Percentiles rank a stretch among this genome's conserved stretches.
Conservation (phyloP, 2,329 filamentous ascomycete genomes). For the Cordyceps farinosa region DNA sequence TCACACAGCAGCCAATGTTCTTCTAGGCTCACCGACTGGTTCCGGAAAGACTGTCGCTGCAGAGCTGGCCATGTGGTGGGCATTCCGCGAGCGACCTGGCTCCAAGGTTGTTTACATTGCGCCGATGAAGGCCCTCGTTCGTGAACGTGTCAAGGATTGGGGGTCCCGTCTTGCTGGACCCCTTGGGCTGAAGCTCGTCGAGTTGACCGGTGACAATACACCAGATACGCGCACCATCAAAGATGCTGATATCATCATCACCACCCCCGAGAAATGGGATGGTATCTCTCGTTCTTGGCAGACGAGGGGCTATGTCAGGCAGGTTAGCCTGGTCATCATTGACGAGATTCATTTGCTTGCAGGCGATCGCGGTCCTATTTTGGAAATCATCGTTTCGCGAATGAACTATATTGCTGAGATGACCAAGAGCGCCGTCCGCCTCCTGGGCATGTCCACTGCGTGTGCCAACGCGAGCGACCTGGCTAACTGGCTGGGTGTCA, state of each 20-base stretch:
- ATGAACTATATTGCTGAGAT: conserved; percentile 99
- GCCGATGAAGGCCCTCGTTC: conserved; percentile 97
- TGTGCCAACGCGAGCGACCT: conserved; percentile 94
- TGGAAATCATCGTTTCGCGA: conserved; percentile 89
- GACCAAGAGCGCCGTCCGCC: conserved; percentile 80
- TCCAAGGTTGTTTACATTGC: conserved; percentile 99
- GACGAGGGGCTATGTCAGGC: conserved; percentile 89
- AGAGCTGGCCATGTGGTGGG: conserved; percentile 99
- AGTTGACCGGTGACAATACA: conserved; percentile 95
- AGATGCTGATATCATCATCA: conserved; percentile 96
- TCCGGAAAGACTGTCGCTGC: conserved; percentile 97
- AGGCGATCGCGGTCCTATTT: conserved; percentile 91
- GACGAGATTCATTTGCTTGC: conserved; percentile 98
- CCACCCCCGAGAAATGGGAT: conserved; percentile 99
- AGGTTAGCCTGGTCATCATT: conserved; percentile 95
- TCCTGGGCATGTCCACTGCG: conserved; percentile 98
- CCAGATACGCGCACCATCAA: conserved; percentile 94
- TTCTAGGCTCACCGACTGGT: conserved; percentile 92
- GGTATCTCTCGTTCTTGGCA: conserved; percentile 99
- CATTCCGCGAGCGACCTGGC: conserved; percentile 87
- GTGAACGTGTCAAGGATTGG: conserved; percentile 96
- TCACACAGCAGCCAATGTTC: conserved; percentile 84
- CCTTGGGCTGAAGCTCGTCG: conserved; percentile 85
- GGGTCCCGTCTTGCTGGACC: conserved; percentile 73
- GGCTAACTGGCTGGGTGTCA: conserved; percentile 95